Evolutionary conservation across 768 basidiomycete species (phyloP), one percentile per base, ranked within the genome.

Genomic region (Russula earlei): DNA sequence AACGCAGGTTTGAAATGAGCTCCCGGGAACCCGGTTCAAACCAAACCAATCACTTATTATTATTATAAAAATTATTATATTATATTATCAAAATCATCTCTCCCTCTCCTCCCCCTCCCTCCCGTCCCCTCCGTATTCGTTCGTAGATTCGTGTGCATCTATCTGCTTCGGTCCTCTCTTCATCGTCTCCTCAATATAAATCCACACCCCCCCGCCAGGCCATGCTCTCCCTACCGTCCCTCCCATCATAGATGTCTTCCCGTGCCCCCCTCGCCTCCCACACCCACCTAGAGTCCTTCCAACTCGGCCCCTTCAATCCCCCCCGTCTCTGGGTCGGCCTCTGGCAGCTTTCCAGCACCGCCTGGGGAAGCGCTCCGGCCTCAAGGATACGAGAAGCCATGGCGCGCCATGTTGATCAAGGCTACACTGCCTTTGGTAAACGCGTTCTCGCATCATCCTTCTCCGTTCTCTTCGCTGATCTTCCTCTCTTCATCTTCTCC

Each of bases 321-420:
- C 82, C 87, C 34, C 79, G 87, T 52, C 65, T 90, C 52, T 87
- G 85, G 83, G 79, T 77, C 7, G 87, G 87, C 10, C 76, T 91
- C 3, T 91, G 89, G 89, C 90, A 91, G 59, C 78, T 91, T 36
- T 89, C 89, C 11, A 85, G 85, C 65, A 85, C 83, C 49, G 87
- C 88, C 2, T 91, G 89, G 89, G 89, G 90, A 19, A 84, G 78
- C 45, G 85, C 85, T 2, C 75, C 85, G 0, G 79, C 80, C 1
- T 62, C 76, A 29, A 82, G 80, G 64, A 77, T 91, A 55, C 80
- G 82, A 50, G 72, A 77, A 59, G 82, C 78, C 38, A 88, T 91
- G 86, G 71, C 67, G 17, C 77, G 74, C 24, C 80, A 88, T 63
- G 77, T 78, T 50, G 75, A 81, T 31, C 69, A 71, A 34, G 85